phyloP scores from a whole-genome alignment of 441 rosid genomes.

The Geranium incanum region DNA sequence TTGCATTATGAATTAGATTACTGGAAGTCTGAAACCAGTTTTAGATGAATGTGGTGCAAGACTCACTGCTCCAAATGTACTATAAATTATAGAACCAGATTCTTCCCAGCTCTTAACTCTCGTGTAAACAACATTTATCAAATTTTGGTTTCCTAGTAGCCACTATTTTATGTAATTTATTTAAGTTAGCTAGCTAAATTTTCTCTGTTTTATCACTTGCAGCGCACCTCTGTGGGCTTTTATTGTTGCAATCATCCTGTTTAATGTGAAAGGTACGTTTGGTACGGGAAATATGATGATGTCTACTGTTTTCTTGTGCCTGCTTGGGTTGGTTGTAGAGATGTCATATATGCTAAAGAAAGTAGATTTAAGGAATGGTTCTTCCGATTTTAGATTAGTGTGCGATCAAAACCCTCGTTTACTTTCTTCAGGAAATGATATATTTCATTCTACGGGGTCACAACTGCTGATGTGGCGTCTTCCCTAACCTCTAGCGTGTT shows the following conservation, averaged over 20 bases:
- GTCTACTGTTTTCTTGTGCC: conserved; percentile 7
- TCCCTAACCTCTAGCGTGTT: not conserved
- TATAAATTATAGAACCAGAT: not conserved
- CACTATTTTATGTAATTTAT: not conserved
- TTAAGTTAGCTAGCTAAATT: conserved; percentile 20
- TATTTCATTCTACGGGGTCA: not conserved
- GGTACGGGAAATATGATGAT: not conserved
- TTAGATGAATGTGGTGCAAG: not conserved
- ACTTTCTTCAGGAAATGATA: not conserved
- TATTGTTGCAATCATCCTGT: conserved; percentile 85
- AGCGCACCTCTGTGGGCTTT: conserved; percentile 89
- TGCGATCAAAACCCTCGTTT: not conserved
- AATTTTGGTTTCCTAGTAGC: not conserved
- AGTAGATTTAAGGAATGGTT: not conserved
- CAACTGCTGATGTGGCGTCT: not conserved
- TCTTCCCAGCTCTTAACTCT: not conserved
- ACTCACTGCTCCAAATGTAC: not conserved
- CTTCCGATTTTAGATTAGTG: not conserved
- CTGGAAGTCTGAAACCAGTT: not conserved
- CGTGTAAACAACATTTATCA: not conserved
- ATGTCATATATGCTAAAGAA: not conserved
- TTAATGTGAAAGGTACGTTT: conserved; percentile 64
- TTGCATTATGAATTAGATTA: conserved; percentile 4
- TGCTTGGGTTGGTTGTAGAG: conserved; percentile 5
- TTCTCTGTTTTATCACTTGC: conserved; percentile 31